These are phyloP conservation scores for Skeletonema tropicum DNA, from an alignment of 108 stramenopile genomes.

Conservation along the genomic window DNA sequence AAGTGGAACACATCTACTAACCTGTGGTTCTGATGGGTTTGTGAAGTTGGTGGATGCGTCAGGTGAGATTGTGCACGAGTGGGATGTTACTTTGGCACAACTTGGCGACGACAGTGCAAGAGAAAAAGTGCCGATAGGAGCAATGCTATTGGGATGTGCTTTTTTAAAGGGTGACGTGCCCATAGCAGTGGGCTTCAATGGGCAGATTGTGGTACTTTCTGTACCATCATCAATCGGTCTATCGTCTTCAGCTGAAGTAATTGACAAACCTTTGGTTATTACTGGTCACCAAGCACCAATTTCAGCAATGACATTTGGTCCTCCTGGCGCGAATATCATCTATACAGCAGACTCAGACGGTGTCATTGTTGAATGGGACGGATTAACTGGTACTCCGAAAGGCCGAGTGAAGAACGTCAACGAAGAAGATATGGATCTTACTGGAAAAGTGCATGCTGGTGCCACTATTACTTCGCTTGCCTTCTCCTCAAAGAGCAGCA, in stretches of 20 bases:
- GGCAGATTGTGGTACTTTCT: constrained; percentile 81
- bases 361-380: constrained; percentile 86
- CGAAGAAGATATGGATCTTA: constrained; percentile 50
- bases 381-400: constrained; percentile 43
- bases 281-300: constrained; percentile 89
- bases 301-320: constrained; percentile 78
- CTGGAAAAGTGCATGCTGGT: constrained; percentile 71
- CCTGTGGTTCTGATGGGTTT: constrained; percentile 93
- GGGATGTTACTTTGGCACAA: constrained; percentile 65
- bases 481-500: constrained; percentile 37
- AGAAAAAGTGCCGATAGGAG: constrained; percentile 69
- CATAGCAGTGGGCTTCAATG: constrained; percentile 84
- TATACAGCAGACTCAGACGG: constrained; percentile 95
- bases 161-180: constrained; percentile 65
- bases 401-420: constrained; percentile 19
- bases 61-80: constrained; percentile 55
- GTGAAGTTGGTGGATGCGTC: constrained; percentile 71
- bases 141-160: constrained; percentile 79
- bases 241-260: constrained; percentile 8
- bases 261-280: constrained; percentile 48
- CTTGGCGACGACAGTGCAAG: constrained; percentile 53
- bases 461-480: constrained; percentile 69
- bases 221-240: constrained; percentile 26
- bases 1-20: constrained; percentile 76
- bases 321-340: constrained; percentile 50